Evolutionary conservation across 768 basidiomycete species (phyloP).

Genomic region (Lentinula sp.): DNA sequence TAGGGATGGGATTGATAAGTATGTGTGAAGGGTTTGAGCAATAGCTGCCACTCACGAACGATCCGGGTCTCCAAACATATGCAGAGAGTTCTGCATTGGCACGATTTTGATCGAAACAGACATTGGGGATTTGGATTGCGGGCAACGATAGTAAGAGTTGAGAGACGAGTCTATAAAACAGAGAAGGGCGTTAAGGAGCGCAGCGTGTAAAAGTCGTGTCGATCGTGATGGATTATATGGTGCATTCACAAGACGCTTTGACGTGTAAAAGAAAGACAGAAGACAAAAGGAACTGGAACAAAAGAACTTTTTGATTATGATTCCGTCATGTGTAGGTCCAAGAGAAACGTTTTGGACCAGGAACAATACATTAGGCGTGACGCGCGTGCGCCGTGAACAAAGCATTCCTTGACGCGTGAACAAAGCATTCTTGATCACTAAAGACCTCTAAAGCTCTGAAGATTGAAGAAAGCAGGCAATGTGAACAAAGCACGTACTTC

Average conservation of each 20-base stretch:
- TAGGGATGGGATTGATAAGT: background rate
- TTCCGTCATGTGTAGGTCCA: background rate
- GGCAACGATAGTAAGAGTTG: background rate
- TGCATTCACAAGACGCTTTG: background rate
- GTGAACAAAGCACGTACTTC: background rate
- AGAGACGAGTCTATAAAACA: too few relatives aligned
- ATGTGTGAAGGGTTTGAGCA: background rate
- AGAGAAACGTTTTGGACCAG: background rate
- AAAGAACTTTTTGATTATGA: conserved; percentile 15
- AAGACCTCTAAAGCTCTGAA: too few relatives aligned
- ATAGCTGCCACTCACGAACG: conserved; percentile 39
- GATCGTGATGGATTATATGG: background rate
- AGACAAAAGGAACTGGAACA: conserved; percentile 12
- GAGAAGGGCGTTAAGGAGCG: too few relatives aligned
- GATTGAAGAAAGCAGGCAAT: too few relatives aligned
- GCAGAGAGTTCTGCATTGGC: conserved; percentile 49
- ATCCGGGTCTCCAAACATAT: conserved; percentile 70
- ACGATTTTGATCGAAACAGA: conserved; percentile 60
- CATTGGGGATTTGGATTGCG: conserved; percentile 33
- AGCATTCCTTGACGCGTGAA: background rate
- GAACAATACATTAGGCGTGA: background rate
- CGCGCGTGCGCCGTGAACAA: background rate
- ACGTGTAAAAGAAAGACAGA: background rate
- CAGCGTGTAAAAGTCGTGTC: conserved; percentile 8
- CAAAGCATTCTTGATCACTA: background rate